A percentile compares a stretch with the other conserved stretches of the same genome.
Conservation (phyloP, 108 stramenopile genomes). For the Aurantiochytrium sp. region DNA sequence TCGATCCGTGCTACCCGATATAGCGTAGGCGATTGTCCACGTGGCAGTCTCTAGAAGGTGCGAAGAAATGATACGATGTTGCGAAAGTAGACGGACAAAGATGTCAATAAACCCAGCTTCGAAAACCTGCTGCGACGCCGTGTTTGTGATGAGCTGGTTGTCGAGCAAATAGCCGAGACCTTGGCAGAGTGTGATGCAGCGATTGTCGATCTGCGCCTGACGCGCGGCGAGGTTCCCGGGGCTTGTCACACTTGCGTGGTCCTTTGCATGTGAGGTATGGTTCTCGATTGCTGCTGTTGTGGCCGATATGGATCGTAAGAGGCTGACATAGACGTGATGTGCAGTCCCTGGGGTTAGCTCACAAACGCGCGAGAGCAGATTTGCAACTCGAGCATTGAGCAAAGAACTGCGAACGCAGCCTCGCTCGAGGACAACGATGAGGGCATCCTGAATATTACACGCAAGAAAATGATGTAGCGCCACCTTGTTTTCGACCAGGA, state of each 20-base stretch:
- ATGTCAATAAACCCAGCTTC: background rate
- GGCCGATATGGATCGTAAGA: background rate
- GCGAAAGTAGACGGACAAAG: background rate
- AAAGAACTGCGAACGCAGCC: background rate
- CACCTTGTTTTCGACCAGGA: background rate
- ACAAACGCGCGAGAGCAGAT: background rate
- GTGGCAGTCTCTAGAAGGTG: background rate
- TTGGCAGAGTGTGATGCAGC: background rate
- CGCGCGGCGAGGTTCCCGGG: background rate
- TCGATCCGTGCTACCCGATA: background rate
- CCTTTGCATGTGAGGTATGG: background rate
- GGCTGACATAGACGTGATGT: background rate
- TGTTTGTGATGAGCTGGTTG: background rate
- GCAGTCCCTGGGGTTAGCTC: background rate
- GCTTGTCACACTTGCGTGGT: too few species aligned
- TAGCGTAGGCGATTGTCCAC: background rate
- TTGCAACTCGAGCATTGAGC: background rate
- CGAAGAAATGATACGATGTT: background rate
- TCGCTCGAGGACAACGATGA: background rate
- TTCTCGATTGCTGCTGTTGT: background rate
- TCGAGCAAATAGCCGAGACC: background rate
- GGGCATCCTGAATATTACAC: background rate
- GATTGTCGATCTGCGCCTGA: background rate
- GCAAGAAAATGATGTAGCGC: background rate
- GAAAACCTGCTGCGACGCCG: background rate